Base-by-base conservation (phyloP, 1,139 yeast genomes). In the Debaryomyces nepalensis region DNA sequence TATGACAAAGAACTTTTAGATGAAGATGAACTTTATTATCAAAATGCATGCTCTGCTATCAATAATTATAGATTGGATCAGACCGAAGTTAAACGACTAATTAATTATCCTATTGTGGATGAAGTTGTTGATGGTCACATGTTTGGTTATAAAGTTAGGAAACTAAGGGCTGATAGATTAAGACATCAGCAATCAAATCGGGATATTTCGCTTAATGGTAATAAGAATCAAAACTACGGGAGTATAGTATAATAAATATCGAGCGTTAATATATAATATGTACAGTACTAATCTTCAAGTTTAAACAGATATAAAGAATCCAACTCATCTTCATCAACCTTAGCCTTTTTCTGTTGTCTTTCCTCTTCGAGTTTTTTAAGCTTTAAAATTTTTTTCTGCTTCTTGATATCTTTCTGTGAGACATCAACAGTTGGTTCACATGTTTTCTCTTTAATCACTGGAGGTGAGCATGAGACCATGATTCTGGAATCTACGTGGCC, bases 51-150 rank as follows among this genome's bases (percentile, higher is more conserved):
- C 21, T 52, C 62, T 4, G 65, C 59, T 12, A 63, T 73, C 20
- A 71, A 69, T 44, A 73, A 69, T 52, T 73, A 72, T 48, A 62
- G 69, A 30, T 51, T 73, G 35, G 72, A 72, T 40, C 75, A 68
- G 47, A 38, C 43, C 1, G 68, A 68, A 33, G 66, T 71, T 22
- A 67, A 68, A 42, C 48, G 54, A 37, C 41, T 73, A 36, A 53
- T 73, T 30, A 71, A 73, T 44, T 73, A 73, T 48, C 79, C 78
- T 0, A 70, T 73, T 18, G 76, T 72, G 6, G 78, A 73, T 42
- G 76, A 72, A 44, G 57, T 71, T 38, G 61, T 73, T 5, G 64
- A 57, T 32, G 70, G 77, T 15, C 79, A 73, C 54, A 62, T 57
- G 19, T 73, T 64, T 53, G 77, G 79, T 3, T 73, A 63, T 51